phyloP scores from a whole-genome alignment of 257 asterid species.

The Leonotis leonurus region DNA sequence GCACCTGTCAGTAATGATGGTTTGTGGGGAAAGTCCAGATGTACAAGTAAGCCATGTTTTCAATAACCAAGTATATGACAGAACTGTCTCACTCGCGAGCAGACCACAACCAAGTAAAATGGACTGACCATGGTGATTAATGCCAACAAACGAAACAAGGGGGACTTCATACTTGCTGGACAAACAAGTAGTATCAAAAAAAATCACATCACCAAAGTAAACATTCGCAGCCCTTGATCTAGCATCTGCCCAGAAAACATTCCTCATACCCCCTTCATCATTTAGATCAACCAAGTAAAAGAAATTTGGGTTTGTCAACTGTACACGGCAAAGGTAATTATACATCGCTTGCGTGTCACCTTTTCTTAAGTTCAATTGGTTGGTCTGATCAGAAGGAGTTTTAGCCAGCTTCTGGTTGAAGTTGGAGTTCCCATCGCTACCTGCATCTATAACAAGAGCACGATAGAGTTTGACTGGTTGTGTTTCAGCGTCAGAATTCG shows the following conservation, averaged over 20 bases:
- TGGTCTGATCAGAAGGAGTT: conserved; percentile 26
- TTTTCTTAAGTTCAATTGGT: conserved; percentile 42
- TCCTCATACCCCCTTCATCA: conserved; percentile 56
- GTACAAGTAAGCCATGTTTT: conserved; percentile 53
- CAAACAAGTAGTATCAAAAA: conserved; percentile 58
- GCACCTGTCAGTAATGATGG: conserved; percentile 69
- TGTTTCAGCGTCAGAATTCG: conserved; percentile 38
- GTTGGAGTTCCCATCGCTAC: conserved; percentile 29
- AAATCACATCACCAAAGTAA: conserved; percentile 64
- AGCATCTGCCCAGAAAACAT: conserved; percentile 67
- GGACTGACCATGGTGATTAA: conserved; percentile 72
- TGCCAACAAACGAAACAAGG: conserved; percentile 61
- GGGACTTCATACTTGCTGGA: conserved; percentile 66
- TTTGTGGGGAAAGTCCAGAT: conserved; percentile 47
- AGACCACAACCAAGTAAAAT: conserved; percentile 82
- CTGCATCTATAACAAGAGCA: conserved; percentile 46
- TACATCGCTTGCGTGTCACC: conserved; percentile 68
- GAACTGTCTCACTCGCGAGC: conserved; percentile 50
- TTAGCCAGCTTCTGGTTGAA: conserved; percentile 16
- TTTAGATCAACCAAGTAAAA: conserved; percentile 51
- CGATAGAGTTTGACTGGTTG: conserved; percentile 54
- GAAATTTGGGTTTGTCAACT: conserved; percentile 61
- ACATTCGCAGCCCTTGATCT: conserved; percentile 47
- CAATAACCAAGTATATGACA: conserved; percentile 63
- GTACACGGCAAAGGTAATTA: conserved; percentile 66